Evolutionary conservation across 495 filamentous ascomycete species (phyloP).

Genomic region (Penicillium odoratum): DNA sequence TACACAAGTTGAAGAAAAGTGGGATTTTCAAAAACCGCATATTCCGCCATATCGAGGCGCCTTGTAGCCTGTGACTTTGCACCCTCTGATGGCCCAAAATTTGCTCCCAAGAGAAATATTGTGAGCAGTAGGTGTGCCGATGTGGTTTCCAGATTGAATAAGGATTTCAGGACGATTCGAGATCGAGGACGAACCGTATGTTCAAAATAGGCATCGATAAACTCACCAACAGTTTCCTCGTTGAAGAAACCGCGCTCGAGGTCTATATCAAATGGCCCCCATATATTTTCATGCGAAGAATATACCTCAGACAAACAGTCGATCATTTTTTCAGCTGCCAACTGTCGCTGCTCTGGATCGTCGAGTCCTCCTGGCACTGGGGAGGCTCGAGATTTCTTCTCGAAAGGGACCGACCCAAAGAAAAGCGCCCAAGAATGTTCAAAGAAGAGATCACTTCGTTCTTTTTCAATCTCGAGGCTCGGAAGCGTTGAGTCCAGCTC

Average conservation of each 20-base stretch:
- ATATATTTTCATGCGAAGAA: not conserved
- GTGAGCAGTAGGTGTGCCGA: slow-evolving; percentile 11
- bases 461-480: slow-evolving; percentile 11
- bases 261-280: not conserved
- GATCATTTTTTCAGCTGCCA: slow-evolving; percentile 6
- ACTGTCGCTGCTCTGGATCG: slow-evolving; percentile 5
- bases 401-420: slow-evolving; percentile 3
- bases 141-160: slow-evolving; percentile 10
- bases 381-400: not conserved
- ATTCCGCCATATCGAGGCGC: slow-evolving; percentile 12
- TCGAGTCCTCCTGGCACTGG: slow-evolving; percentile 9
- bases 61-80: slow-evolving; percentile 3
- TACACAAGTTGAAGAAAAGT: slow-evolving; percentile 8
- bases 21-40: slow-evolving; percentile 12
- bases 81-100: slow-evolving; percentile 3
- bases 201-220: slow-evolving; percentile 20
- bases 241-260: slow-evolving; percentile 5
- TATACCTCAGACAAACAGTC: slow-evolving; percentile 1
- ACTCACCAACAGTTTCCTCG: slow-evolving; percentile 9
- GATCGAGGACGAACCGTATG: slow-evolving; percentile 19
- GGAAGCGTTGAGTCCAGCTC: slow-evolving; percentile 5
- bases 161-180: slow-evolving; percentile 19
- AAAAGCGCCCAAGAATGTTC: slow-evolving; percentile 18
- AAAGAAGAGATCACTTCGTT: slow-evolving; percentile 10
- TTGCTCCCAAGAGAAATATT: slow-evolving; percentile 17